Base-by-base conservation (phyloP, 345 rosid genomes). In the Citrus sp. region DNA sequence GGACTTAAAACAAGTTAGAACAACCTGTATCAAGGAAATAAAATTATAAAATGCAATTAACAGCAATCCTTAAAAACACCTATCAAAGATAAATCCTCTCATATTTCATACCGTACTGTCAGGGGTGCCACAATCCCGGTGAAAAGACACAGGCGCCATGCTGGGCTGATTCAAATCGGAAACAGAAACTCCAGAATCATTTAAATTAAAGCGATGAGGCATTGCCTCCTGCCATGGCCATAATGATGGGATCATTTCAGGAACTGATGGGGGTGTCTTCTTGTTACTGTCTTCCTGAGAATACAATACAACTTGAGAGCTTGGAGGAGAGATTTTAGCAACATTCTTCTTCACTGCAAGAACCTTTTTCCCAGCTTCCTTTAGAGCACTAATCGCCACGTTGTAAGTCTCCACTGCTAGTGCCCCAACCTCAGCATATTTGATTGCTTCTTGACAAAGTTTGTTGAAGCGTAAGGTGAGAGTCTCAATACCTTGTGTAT, bases 171-270 rank as follows among this genome's bases (percentile, higher is more conserved):
- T 87, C 79, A 84, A 67, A 84, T 89, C 94, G 65, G 90, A 79
- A 73, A 82, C 83, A 77, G 88, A 84, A 71, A 85, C 76, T 55
- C 88, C 92, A 64, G 40, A 73, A 71, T 85, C 87, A 77, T 89
- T 91, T 42, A 87, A 88, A 83, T 89, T 89, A 80, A 86, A 84
- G 65, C 68, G 83, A 67, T 79, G 85, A 5, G 85, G 80, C 38
- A 75, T 56, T 34, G 84, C 64, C 74, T 88, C 90, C 80, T 88
- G 94, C 91, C 89, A 89, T 18, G 91, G 90, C 94, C 91, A 91
- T 72, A 86, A 60, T 54, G 89, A 82, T 32, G 88, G 87, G 27
- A 81, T 77, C 82, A 80, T 78, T 68, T 87, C 89, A 5, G 86
- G 72, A 77, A 79, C 77, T 1, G 87, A 78, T 59, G 75, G 69